Percentiles rank a stretch among this genome's conserved stretches.
phyloP scores from a whole-genome alignment of 345 rosid genomes.

The Brassica incana region DNA sequence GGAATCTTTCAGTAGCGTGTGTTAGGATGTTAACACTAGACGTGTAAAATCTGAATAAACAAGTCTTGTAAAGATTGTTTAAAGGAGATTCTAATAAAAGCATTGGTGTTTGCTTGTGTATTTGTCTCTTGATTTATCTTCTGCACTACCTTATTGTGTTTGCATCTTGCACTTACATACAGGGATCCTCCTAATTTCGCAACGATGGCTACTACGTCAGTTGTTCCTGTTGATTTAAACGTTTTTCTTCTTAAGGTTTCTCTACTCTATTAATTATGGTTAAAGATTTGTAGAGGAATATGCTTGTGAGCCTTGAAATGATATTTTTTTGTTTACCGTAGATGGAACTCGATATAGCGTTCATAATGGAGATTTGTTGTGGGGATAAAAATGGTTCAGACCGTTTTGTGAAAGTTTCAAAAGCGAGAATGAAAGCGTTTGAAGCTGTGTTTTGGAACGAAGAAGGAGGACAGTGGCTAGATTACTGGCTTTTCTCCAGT shows the following conservation, averaged over 20 bases:
- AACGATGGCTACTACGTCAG: slow-evolving; percentile 64
- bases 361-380: slow-evolving; percentile 51
- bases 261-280: background rate
- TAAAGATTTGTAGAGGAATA: background rate
- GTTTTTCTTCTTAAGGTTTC: slow-evolving; percentile 66
- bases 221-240: slow-evolving; percentile 87
- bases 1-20: too few species aligned
- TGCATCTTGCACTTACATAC: background rate
- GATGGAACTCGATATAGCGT: slow-evolving; percentile 92
- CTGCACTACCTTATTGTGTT: too few species aligned
- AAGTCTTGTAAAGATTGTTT: too few species aligned
- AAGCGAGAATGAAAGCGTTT: slow-evolving; percentile 60
- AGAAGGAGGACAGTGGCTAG: slow-evolving; percentile 79
- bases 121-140: too few species aligned
- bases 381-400: slow-evolving; percentile 48
- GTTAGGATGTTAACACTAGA: too few species aligned
- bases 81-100: too few species aligned
- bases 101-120: too few species aligned
- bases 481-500: slow-evolving; percentile 62
- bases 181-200: slow-evolving; percentile 68
- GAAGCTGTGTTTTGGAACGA: slow-evolving; percentile 71
- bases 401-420: slow-evolving; percentile 52
- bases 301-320: background rate
- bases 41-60: too few species aligned
- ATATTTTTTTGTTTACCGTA: slow-evolving; percentile 21